phyloP scores from a whole-genome alignment of 768 basidiomycete genomes.

The Hygrophorus russula region DNA sequence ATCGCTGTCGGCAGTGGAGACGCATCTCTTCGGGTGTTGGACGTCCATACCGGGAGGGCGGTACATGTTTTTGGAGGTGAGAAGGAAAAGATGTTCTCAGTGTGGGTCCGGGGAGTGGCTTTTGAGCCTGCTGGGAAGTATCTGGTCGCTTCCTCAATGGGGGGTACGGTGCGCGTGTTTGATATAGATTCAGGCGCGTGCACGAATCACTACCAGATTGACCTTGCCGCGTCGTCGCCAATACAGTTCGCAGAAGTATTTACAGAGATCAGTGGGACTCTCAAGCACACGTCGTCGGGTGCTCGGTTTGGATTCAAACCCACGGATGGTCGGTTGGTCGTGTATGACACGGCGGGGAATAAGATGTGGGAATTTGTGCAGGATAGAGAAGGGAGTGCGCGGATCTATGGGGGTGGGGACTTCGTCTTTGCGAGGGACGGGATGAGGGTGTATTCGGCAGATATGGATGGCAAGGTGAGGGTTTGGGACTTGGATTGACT shows the following conservation, averaged over 20 bases:
- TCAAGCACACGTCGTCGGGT: background rate
- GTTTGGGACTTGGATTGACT: background rate
- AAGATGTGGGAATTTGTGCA: background rate
- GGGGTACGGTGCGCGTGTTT: conserved; percentile 4
- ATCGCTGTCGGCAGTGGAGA: conserved; percentile 12
- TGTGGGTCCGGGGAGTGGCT: conserved; percentile 8
- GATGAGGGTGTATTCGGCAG: background rate
- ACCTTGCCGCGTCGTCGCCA: background rate
- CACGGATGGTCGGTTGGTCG: background rate
- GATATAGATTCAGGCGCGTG: conserved; percentile 6
- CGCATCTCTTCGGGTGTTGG: conserved; percentile 10
- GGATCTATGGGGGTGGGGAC: background rate
- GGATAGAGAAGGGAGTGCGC: background rate
- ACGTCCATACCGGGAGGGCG: conserved; percentile 9
- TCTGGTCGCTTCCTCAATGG: conserved; percentile 7
- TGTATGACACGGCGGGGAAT: background rate
- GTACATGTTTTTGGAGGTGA: conserved; percentile 6
- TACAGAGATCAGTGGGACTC: background rate
- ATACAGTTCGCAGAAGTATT: background rate
- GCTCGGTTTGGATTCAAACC: background rate
- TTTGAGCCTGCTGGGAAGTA: conserved; percentile 7
- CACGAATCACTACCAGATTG: conserved; percentile 8
- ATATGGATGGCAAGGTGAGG: background rate
- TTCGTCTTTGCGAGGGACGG: background rate
- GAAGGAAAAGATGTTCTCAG: background rate